Conservation (phyloP, 805 yeast species). For the Saturnispora quitensis region DNA sequence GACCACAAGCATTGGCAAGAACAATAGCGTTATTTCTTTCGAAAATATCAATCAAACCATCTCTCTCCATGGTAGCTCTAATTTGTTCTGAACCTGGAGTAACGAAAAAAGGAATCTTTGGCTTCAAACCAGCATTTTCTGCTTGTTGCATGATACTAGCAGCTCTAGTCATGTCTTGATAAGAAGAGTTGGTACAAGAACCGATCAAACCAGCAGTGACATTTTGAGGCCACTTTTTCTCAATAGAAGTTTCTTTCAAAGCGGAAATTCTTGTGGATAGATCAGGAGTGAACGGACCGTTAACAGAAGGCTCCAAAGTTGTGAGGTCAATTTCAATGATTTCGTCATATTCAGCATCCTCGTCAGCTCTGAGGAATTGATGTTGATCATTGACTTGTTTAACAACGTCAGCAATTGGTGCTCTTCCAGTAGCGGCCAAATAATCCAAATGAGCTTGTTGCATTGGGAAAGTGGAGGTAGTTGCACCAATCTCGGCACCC, state of each 20-base stretch:
- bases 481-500: slow-evolving; percentile 99
- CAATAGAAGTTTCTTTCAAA: slow-evolving; percentile 73
- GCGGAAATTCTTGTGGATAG: slow-evolving; percentile 90
- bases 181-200: slow-evolving; percentile 97
- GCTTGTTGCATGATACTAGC: slow-evolving; percentile 91
- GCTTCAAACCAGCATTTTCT: slow-evolving; percentile 78
- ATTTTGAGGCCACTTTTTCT: slow-evolving; percentile 86
- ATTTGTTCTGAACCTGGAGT: slow-evolving; percentile 98
- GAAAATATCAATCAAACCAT: slow-evolving; percentile 83
- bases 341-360: slow-evolving; percentile 90
- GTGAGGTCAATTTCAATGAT: slow-evolving; percentile 82
- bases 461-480: slow-evolving; percentile 96
- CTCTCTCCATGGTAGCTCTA: slow-evolving; percentile 96
- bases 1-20: slow-evolving; percentile 97
- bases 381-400: slow-evolving; percentile 50
- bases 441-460: slow-evolving; percentile 82
- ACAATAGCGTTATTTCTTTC: slow-evolving; percentile 90
- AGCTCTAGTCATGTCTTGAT: slow-evolving; percentile 96
- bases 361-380: slow-evolving; percentile 74
- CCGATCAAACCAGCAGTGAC: slow-evolving; percentile 95
- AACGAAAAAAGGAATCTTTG: slow-evolving; percentile 86
- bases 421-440: slow-evolving; percentile 79
- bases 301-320: slow-evolving; percentile 89
- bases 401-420: slow-evolving; percentile 77
- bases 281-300: slow-evolving; percentile 98